Base-by-base conservation (phyloP, 2,329 filamentous ascomycete genomes). In the Colletotrichum australisinense region DNA sequence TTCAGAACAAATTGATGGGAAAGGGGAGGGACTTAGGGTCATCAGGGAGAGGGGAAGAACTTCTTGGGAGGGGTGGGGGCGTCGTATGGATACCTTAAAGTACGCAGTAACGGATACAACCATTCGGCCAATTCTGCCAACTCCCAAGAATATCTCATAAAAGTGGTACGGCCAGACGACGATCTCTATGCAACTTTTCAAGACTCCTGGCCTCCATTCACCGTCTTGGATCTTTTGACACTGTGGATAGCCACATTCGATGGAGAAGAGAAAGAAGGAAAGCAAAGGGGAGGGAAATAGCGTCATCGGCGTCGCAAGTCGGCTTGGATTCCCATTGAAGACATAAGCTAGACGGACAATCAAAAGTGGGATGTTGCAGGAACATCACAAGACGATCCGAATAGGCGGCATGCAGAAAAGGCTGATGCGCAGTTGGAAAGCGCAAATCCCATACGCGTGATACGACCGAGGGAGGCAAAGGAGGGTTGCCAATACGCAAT, bases 391-490 rank as follows among this genome's bases (percentile, higher is more conserved):
- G 67, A 49, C 67, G 60, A 73, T 73, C 60, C 55, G 28, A 73
- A 73, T 62, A 60, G 42, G 66, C 70, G 55, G 55, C 14, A 49
- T 72, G 65, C 64, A 69, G 65, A 38, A 22, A 38, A 38, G 32
- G 35, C 19, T 7, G n/a, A 42, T 26, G 22, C 57, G 5, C 22
- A 24, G 19, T 59, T 30, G 38, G 59, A 62, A 65, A 65, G 30
- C 42, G 24, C 55, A 53, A 49, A 60, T 56, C 46, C 26, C 53
- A 70, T 60, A 70, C 60, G 70, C 32, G 70, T 49, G 59, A 60
- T 49, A 35, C 9, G 22, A 4, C 42, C 38, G 16, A 42, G 38
- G 6, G 38, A 42, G 38, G 38, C 38, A 42, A 46, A 42, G 24
- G 30, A 30, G 19, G 19, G 22, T 30, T 56, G 30, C 28, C 46